Percentiles rank a stretch among this genome's conserved stretches.
phyloP scores from a whole-genome alignment of 139 green algal genomes.

The Chlorella sp. region DNA sequence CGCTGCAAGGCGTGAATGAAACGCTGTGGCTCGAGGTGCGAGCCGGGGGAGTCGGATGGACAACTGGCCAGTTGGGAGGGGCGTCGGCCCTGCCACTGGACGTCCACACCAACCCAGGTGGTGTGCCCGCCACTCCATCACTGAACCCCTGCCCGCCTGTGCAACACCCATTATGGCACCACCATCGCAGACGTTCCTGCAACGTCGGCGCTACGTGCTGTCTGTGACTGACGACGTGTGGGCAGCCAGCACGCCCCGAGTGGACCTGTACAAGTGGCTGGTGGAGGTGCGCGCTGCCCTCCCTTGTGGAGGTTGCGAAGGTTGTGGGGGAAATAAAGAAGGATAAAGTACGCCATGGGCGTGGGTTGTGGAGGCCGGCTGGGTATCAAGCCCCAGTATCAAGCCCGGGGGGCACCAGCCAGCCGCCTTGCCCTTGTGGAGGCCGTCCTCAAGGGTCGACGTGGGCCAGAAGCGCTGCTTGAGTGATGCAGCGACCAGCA shows the following conservation, averaged over 20 bases:
- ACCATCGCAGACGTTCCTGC: neutral
- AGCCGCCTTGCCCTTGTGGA: neutral
- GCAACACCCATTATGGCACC: neutral
- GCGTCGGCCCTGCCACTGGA: neutral
- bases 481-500: neutral
- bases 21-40: conserved; percentile 1
- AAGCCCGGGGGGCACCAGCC: too few relatives aligned
- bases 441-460: neutral
- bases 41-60: neutral
- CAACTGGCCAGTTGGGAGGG: neutral
- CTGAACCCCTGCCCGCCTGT: neutral
- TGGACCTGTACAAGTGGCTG: conserved; percentile 6
- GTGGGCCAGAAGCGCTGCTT: neutral
- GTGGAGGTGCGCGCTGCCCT: neutral
- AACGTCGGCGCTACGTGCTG: neutral
- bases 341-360: neutral
- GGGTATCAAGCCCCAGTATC: too few relatives aligned
- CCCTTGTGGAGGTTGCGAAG: neutral
- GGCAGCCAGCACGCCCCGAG: neutral
- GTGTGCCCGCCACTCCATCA: neutral
- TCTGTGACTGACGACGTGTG: neutral
- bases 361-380: neutral
- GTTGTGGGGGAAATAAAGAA: neutral
- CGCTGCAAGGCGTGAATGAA: neutral
- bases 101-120: too few relatives aligned